Evolutionary conservation across 106 monocot genomes (phyloP).

Genomic region (Dendrobium nobile): DNA sequence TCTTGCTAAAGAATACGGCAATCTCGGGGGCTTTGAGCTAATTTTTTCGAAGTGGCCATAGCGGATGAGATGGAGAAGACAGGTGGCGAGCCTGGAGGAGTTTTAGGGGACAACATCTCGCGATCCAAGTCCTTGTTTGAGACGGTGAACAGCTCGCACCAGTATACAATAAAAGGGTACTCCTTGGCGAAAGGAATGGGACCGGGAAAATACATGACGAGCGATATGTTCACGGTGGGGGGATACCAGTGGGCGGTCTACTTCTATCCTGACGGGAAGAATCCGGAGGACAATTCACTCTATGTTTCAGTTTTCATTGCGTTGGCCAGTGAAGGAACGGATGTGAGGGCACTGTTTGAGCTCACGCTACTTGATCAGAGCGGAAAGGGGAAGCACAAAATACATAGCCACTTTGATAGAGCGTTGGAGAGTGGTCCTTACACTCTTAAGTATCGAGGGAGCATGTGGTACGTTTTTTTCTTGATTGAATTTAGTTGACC

Average conservation of each 20-base stretch:
- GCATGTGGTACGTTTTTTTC: constrained; percentile 48
- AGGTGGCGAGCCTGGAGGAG: constrained; percentile 1
- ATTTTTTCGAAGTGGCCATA: not conserved
- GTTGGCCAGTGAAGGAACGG: constrained; percentile 57
- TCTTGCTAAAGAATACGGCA: not conserved
- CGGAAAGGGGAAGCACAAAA: constrained; percentile 63
- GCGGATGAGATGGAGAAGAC: constrained; percentile 9
- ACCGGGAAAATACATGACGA: constrained; percentile 51
- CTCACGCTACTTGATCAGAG: constrained; percentile 62
- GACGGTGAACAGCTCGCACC: constrained; percentile 72
- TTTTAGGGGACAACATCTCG: constrained; percentile 14
- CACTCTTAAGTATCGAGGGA: constrained; percentile 51
- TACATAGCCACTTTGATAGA: constrained; percentile 64
- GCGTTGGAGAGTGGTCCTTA: constrained; percentile 49
- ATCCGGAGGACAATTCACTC: constrained; percentile 55
- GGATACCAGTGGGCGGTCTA: constrained; percentile 73
- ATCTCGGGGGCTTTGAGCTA: not conserved
- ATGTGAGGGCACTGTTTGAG: constrained; percentile 65
- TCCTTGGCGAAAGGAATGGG: constrained; percentile 81
- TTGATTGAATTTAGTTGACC: not conserved
- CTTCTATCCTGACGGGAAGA: constrained; percentile 80
- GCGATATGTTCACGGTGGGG: constrained; percentile 58
- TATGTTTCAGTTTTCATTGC: constrained; percentile 74
- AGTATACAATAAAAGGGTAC: constrained; percentile 58
- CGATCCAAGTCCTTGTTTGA: constrained; percentile 47